A percentile compares a stretch with the other conserved stretches of the same genome.
phyloP scores from a whole-genome alignment of 805 yeast species.

The Cyberlindnera meyerae region DNA sequence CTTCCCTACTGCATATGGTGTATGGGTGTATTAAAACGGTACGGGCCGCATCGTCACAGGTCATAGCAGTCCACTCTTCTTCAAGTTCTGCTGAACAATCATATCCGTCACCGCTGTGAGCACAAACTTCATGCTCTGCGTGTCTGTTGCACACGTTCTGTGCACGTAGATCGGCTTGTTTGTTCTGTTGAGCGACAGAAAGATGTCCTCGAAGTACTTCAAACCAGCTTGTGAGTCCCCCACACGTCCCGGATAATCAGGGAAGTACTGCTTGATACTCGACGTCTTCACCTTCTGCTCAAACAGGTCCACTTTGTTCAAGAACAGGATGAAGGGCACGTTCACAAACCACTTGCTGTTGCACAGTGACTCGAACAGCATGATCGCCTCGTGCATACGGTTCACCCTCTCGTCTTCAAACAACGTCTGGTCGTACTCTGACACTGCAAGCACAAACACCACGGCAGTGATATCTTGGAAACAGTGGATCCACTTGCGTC shows the following conservation, averaged over 20 bases:
- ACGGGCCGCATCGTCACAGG: too few relatives aligned
- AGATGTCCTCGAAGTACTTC: slow-evolving; percentile 64
- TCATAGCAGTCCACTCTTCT: slow-evolving; percentile 59
- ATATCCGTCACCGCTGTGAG: slow-evolving; percentile 89
- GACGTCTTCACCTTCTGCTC: slow-evolving; percentile 61
- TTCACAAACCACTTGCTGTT: slow-evolving; percentile 80
- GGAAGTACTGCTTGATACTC: slow-evolving; percentile 70
- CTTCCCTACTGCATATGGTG: too few relatives aligned
- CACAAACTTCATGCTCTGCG: slow-evolving; percentile 83
- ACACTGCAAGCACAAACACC: slow-evolving; percentile 79
- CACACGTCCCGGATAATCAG: slow-evolving; percentile 67
- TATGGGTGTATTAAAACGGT: too few relatives aligned
- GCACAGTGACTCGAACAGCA: slow-evolving; percentile 75
- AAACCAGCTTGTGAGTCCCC: slow-evolving; percentile 62
- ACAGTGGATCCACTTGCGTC: slow-evolving; percentile 93
- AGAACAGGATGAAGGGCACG: slow-evolving; percentile 84
- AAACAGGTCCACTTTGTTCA: slow-evolving; percentile 84
- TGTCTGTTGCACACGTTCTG: slow-evolving; percentile 93
- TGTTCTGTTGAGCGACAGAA: slow-evolving; percentile 56
- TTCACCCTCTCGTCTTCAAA: slow-evolving; percentile 88
- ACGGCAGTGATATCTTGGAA: slow-evolving; percentile 88
- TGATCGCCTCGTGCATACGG: slow-evolving; percentile 85
- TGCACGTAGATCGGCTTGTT: slow-evolving; percentile 82
- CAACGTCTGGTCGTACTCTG: slow-evolving; percentile 88
- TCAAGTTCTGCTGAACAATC: slow-evolving; percentile 77